phyloP scores from a whole-genome alignment of 75 land plant genomes.

The Ceratopteris richardii region DNA sequence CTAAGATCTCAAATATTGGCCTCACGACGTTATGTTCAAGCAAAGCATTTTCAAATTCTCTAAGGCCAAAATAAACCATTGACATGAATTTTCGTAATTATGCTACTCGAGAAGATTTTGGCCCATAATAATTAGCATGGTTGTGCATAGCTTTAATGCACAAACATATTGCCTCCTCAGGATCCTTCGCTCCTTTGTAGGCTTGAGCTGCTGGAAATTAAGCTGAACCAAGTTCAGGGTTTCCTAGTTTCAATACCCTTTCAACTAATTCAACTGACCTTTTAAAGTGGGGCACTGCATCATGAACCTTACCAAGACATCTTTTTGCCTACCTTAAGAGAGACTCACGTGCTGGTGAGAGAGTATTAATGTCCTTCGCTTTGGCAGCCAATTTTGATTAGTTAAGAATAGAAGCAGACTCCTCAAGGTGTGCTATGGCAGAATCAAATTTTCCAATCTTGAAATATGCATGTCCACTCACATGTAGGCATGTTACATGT shows the following conservation, averaged over 20 bases:
- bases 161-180: background rate
- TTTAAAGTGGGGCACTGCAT: background rate
- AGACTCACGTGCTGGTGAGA: background rate
- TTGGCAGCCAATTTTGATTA: background rate
- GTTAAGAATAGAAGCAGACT: background rate
- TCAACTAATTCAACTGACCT: background rate
- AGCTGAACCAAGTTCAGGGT: background rate
- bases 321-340: background rate
- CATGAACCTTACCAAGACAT: background rate
- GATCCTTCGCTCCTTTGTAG: slow-evolving; percentile 1
- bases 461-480: slow-evolving; percentile 1
- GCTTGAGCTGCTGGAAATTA: background rate
- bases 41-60: background rate
- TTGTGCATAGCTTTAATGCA: background rate
- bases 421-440: background rate
- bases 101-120: background rate
- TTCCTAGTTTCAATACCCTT: background rate
- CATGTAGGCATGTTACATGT: background rate
- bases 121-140: background rate
- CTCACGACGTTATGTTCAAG: background rate
- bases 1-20: background rate
- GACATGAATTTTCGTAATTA: background rate
- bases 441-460: background rate
- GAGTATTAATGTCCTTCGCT: background rate
- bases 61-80: background rate